phyloP scores from a whole-genome alignment of 2,329 filamentous ascomycete genomes.

The Xylaria sp. region DNA sequence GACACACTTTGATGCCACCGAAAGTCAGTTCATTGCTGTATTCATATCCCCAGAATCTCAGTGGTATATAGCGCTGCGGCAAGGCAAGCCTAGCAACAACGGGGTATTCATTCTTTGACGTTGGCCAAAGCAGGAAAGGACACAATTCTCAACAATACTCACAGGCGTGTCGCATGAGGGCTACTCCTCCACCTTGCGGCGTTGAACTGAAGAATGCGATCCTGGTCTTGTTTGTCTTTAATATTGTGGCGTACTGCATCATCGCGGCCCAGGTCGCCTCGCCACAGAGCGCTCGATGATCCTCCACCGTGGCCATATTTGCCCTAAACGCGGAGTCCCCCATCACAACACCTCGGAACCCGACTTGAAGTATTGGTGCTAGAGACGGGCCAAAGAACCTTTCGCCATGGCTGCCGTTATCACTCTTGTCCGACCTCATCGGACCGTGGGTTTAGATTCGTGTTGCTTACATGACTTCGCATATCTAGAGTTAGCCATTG shows the following conservation, averaged over 20 bases:
- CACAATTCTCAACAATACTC: constrained; percentile 52
- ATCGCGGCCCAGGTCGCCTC: constrained; percentile 73
- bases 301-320: constrained; percentile 64
- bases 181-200: constrained; percentile 84
- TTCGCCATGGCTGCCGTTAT: background rate
- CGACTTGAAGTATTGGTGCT: constrained; percentile 70
- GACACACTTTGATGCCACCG: constrained; percentile 41
- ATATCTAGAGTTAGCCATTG: background rate
- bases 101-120: background rate
- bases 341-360: constrained; percentile 68
- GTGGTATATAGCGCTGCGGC: background rate
- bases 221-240: constrained; percentile 72
- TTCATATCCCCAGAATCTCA: no score
- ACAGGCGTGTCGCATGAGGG: constrained; percentile 82
- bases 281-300: constrained; percentile 71
- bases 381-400: constrained; percentile 79
- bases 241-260: constrained; percentile 69
- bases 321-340: constrained; percentile 75
- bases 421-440: background rate
- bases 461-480: constrained; percentile 21
- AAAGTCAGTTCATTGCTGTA: background rate
- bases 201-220: constrained; percentile 85
- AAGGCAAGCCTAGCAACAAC: background rate
- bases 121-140: background rate
- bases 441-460: background rate